Percentiles rank a stretch among this genome's conserved stretches.
Evolutionary conservation across 1,284 basidiomycete species (phyloP).

Genomic region (Volvariella volvacea): DNA sequence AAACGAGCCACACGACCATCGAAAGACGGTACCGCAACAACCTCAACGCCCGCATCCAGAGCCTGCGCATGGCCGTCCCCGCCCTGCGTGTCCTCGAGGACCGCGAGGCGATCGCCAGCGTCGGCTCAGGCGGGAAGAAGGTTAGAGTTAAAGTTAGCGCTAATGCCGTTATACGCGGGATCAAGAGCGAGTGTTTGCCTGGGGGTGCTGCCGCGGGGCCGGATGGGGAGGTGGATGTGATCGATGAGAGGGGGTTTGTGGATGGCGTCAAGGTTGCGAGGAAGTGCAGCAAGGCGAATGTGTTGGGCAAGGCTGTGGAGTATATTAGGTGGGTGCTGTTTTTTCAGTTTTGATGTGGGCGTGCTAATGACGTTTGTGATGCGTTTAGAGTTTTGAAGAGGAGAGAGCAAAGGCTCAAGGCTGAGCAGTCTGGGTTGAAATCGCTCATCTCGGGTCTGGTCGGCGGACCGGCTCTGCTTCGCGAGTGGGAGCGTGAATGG

Average conservation of each 20-base stretch:
- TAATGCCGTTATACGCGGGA: constrained; percentile 24
- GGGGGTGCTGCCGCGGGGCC: constrained; percentile 22
- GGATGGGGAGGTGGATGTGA: constrained; percentile 38
- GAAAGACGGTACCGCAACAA: constrained; percentile 88
- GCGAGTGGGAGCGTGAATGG: constrained; percentile 75
- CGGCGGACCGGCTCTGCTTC: constrained; percentile 59
- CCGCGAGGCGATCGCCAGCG: constrained; percentile 20
- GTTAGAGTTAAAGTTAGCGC: constrained; percentile 40
- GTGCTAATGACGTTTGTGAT: too few species aligned
- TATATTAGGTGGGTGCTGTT: constrained; percentile 44
- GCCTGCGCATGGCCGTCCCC: constrained; percentile 76
- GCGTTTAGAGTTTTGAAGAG: constrained; percentile 67
- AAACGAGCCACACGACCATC: constrained; percentile 88
- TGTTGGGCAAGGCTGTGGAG: constrained; percentile 77
- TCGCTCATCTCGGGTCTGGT: constrained; percentile 60
- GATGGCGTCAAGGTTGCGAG: constrained; percentile 80
- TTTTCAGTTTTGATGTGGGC: too few species aligned
- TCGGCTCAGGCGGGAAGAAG: constrained; percentile 31
- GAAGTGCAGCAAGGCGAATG: constrained; percentile 80
- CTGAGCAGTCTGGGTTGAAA: constrained; percentile 67
- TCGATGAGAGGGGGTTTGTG: constrained; percentile 71
- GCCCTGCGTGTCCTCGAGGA: constrained; percentile 71
- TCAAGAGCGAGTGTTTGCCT: constrained; percentile 12
- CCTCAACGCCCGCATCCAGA: constrained; percentile 83
- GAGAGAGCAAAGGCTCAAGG: constrained; percentile 61